Evolutionary conservation across 768 basidiomycete species (phyloP).

Genomic region (Pisolithus albus): DNA sequence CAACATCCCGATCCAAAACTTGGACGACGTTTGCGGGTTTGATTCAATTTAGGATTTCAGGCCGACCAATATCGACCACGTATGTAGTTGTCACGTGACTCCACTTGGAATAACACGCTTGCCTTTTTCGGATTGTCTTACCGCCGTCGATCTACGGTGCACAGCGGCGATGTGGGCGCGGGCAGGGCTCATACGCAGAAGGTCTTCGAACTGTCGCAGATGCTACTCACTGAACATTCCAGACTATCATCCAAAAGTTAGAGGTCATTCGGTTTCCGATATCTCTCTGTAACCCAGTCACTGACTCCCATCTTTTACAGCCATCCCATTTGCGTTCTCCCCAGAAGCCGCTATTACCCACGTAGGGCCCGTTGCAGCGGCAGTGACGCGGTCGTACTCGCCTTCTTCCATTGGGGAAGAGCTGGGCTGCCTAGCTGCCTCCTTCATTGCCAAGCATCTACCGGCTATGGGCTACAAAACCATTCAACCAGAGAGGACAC

Average conservation of each 20-base stretch:
- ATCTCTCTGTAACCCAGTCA: not conserved
- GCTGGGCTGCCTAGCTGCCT: conserved; percentile 18
- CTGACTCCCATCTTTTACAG: conserved; percentile 25
- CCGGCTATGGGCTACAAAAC: conserved; percentile 33
- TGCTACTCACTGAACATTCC: conserved; percentile 13
- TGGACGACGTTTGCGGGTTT: not conserved
- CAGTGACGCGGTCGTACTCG: conserved; percentile 15
- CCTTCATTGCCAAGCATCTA: conserved; percentile 33
- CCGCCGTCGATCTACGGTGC: too few species aligned
- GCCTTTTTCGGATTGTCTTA: too few species aligned
- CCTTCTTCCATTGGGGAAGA: conserved; percentile 7
- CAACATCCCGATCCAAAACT: conserved; percentile 13
- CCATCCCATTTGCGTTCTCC: conserved; percentile 46
- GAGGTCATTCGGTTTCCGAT: conserved; percentile 24
- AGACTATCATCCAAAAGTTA: conserved; percentile 32
- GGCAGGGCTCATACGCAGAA: conserved; percentile 4
- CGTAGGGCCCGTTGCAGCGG: conserved; percentile 30
- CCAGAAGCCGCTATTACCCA: conserved; percentile 38
- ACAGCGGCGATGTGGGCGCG: conserved; percentile 12
- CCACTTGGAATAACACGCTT: too few species aligned
- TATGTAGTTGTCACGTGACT: conserved; percentile 6
- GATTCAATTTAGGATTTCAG: conserved; percentile 1
- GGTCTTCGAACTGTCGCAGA: conserved; percentile 4
- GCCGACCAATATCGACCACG: conserved; percentile 15
- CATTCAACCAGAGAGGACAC: conserved; percentile 39